Conservation (phyloP, 192 early-diverging fungal genomes). For the Coemansia sp. region DNA sequence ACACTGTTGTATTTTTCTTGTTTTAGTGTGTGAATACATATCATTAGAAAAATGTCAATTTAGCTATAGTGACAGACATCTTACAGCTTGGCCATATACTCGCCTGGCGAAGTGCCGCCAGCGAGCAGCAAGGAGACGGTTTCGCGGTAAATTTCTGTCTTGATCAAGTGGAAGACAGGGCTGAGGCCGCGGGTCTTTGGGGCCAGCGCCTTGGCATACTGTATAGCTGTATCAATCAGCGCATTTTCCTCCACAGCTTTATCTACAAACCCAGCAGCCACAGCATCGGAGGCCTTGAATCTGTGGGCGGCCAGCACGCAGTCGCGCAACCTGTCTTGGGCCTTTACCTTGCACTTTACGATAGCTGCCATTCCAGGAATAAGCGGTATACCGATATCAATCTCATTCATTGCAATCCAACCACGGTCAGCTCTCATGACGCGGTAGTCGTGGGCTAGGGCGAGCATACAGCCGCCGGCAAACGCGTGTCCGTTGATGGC, state of each 20-base stretch:
- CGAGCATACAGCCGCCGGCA: constrained; percentile 73
- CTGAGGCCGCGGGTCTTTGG: constrained; percentile 60
- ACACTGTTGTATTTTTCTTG: neutral
- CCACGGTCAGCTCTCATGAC: constrained; percentile 75
- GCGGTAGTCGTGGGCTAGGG: constrained; percentile 64
- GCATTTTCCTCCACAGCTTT: constrained; percentile 55
- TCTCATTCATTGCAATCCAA: constrained; percentile 77
- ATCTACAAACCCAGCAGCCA: constrained; percentile 64
- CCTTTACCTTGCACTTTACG: constrained; percentile 62
- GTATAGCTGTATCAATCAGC: constrained; percentile 57
- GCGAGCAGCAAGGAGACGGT: constrained; percentile 40
- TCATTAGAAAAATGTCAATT: neutral
- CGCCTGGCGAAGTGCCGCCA: constrained; percentile 37
- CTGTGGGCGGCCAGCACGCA: constrained; percentile 64
- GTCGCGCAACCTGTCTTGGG: constrained; percentile 61
- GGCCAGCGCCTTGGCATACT: constrained; percentile 58
- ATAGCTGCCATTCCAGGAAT: constrained; percentile 70
- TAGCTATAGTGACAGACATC: neutral
- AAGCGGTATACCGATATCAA: constrained; percentile 68
- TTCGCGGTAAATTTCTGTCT: constrained; percentile 68
- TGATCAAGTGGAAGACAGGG: constrained; percentile 59
- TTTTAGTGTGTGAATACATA: neutral
- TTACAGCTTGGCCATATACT: constrained; percentile 52
- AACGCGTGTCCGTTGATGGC: constrained; percentile 80
- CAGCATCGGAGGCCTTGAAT: constrained; percentile 62